Conservation (phyloP, 1,139 yeast genomes). For the Scheffersomyces illinoinensis region DNA sequence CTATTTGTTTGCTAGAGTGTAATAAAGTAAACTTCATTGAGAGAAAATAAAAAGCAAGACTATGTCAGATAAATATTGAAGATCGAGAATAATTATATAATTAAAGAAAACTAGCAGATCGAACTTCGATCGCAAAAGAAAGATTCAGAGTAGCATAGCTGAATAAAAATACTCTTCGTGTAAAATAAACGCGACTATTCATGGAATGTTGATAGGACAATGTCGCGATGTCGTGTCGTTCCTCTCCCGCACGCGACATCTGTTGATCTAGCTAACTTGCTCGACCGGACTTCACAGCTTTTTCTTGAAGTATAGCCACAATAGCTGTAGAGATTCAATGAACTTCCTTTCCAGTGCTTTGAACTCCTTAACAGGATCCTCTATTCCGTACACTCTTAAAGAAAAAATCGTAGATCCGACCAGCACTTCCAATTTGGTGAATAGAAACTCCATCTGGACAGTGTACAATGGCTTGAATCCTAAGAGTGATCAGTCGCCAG, state of each 20-base stretch:
- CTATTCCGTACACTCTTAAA: slow-evolving; percentile 59
- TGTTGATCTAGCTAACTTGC: not conserved
- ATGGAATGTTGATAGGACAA: not conserved
- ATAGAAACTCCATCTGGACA: slow-evolving; percentile 45
- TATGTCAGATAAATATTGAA: too few relatives aligned
- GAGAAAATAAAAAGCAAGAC: too few relatives aligned
- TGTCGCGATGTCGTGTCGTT: not conserved
- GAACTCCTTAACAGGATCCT: slow-evolving; percentile 51
- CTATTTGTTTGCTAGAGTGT: not conserved
- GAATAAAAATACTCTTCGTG: not conserved
- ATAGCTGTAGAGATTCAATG: slow-evolving; percentile 30
- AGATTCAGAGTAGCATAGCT: slow-evolving; percentile 2
- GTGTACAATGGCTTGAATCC: slow-evolving; percentile 50
- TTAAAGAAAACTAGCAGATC: not conserved
- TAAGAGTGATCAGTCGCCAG: slow-evolving; percentile 34
- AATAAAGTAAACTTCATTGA: too few relatives aligned
- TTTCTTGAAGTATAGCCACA: not conserved
- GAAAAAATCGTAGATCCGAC: slow-evolving; percentile 36
- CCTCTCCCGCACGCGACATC: not conserved
- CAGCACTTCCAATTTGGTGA: slow-evolving; percentile 23
- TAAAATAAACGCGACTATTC: not conserved
- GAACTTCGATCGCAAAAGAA: not conserved
- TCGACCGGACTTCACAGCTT: too few relatives aligned
- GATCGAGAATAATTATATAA: too few relatives aligned
- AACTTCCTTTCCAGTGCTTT: slow-evolving; percentile 61